Evolutionary conservation across 148 eudicot species (phyloP), one percentile per base, ranked within the genome.

Genomic region (Fagopyrum tataricum): DNA sequence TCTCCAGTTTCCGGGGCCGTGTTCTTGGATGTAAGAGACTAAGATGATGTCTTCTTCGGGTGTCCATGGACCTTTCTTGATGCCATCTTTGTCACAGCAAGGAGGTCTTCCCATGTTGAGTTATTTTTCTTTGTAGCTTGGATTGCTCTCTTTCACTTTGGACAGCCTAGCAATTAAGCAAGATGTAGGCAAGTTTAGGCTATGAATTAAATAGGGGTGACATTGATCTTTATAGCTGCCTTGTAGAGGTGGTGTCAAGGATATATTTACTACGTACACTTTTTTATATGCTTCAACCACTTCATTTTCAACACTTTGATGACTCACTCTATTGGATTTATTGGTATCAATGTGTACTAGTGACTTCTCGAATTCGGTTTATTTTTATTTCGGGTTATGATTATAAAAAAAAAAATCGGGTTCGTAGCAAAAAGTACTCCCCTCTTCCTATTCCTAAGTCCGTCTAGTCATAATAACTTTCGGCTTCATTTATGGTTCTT

Each of bases 31-130:
- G 75, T 85, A 85, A 67, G 88, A 76, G 72, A 85, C 88, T 68
- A 85, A 75, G 53, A 85, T 67, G 69, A 82, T 85, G 75, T 85
- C 88, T 74, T 85, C 88, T 75, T 85, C 88, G 21, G 88, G 88
- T 6, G 88, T 85, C 88, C 88, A 85, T 47, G 88, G 88, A 9
- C 88, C 88, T 77, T 85, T 85, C 80, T 85, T 85, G 51, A 85
- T 67, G 17, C 83, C 84, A 56, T 73, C 73, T 76, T 82, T 82
- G 58, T 85, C 86, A 76, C 84, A 80, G 55, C 86, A 82, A 67
- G 88, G 88, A 76, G 85, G 88, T 49, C 88, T 85, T 42, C 88
- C 88, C 88, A 85, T 85, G 69, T 7, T 43, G 31, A 58, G 7
- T 20, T 23, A 24, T 15, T 53, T 4, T 17, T 4, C 62, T 56